phyloP scores from a whole-genome alignment of 352 stramenopile species.

The Phytophthora quininea region DNA sequence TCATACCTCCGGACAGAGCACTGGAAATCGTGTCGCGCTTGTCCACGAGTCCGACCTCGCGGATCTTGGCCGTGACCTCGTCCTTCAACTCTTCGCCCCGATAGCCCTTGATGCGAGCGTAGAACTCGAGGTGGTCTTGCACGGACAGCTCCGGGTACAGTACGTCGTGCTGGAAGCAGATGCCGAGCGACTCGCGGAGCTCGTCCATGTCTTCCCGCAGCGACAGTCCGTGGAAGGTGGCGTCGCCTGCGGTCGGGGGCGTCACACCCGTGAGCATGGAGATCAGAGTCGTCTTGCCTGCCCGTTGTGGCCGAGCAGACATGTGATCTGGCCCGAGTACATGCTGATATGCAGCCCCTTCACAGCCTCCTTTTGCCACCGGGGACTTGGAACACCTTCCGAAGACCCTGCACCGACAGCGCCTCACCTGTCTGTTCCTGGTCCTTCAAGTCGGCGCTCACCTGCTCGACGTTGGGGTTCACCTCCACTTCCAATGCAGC shows the following conservation, averaged over 20 bases:
- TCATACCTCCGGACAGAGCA: constrained; percentile 86
- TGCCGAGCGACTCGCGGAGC: constrained; percentile 62
- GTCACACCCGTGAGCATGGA: constrained; percentile 84
- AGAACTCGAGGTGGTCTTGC: constrained; percentile 74
- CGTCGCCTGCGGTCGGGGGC: constrained; percentile 48
- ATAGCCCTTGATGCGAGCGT: constrained; percentile 63
- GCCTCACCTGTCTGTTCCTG: constrained; percentile 59
- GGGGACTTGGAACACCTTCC: constrained; percentile 79
- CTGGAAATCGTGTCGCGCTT: constrained; percentile 53
- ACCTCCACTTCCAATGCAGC: constrained; percentile 39
- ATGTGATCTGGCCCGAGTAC: constrained; percentile 79
- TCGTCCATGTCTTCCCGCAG: constrained; percentile 70
- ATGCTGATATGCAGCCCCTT: constrained; percentile 81
- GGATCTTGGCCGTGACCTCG: constrained; percentile 45
- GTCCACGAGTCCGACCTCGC: constrained; percentile 66
- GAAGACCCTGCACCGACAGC: constrained; percentile 59
- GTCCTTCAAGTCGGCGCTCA: constrained; percentile 43
- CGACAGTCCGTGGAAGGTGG: constrained; percentile 53
- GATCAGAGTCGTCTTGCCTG: constrained; percentile 94
- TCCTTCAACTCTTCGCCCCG: constrained; percentile 37
- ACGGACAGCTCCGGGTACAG: constrained; percentile 81
- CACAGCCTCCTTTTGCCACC: constrained; percentile 89
- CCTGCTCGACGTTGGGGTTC: constrained; percentile 53
- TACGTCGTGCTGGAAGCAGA: constrained; percentile 87
- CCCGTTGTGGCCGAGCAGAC: constrained; percentile 93